phyloP scores from a whole-genome alignment of 2,329 filamentous ascomycete species.

The Akanthomyces lecanii region DNA sequence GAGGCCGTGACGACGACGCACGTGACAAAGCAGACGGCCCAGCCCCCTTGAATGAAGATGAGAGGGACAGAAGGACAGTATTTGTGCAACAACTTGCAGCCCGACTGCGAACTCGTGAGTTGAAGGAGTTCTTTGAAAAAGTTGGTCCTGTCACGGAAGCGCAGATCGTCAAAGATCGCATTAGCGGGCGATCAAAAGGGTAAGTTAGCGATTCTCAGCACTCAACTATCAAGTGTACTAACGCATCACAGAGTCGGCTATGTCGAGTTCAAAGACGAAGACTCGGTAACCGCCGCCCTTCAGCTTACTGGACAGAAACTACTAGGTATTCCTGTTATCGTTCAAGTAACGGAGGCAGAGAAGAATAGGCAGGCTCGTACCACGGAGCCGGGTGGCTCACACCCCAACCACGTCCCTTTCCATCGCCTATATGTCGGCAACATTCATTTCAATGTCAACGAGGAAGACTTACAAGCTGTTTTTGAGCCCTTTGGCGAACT shows the following conservation, averaged over 20 bases:
- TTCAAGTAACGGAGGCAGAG: slow-evolving; percentile 96
- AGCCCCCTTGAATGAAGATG: slow-evolving; percentile 83
- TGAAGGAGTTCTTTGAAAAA: slow-evolving; percentile 94
- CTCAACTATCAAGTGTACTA: slow-evolving; percentile 28
- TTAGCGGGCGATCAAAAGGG: slow-evolving; percentile 97
- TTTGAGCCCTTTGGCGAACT: slow-evolving; percentile 98
- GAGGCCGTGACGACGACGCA: slow-evolving; percentile 49
- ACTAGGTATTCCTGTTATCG: slow-evolving; percentile 97
- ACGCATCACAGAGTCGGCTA: slow-evolving; percentile 77
- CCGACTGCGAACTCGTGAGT: slow-evolving; percentile 83
- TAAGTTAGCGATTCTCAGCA: slow-evolving; percentile 42
- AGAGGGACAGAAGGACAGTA: slow-evolving; percentile 92
- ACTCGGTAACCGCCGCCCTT: slow-evolving; percentile 87
- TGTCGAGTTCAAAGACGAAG: slow-evolving; percentile 97
- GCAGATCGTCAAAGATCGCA: slow-evolving; percentile 96
- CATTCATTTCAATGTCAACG: slow-evolving; percentile 98
- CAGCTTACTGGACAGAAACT: slow-evolving; percentile 98
- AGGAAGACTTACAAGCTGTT: slow-evolving; percentile 90
- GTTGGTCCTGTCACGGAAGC: slow-evolving; percentile 93
- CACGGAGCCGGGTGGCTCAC: slow-evolving; percentile 62
- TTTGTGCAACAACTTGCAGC: slow-evolving; percentile 98
- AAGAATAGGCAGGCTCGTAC: slow-evolving; percentile 96
- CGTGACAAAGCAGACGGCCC: slow-evolving; percentile 49
- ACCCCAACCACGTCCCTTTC: slow-evolving; percentile 85
- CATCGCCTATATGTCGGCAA: slow-evolving; percentile 98